Conservation (phyloP, 2,329 filamentous ascomycete genomes). For the Aspergillus neotritici region DNA sequence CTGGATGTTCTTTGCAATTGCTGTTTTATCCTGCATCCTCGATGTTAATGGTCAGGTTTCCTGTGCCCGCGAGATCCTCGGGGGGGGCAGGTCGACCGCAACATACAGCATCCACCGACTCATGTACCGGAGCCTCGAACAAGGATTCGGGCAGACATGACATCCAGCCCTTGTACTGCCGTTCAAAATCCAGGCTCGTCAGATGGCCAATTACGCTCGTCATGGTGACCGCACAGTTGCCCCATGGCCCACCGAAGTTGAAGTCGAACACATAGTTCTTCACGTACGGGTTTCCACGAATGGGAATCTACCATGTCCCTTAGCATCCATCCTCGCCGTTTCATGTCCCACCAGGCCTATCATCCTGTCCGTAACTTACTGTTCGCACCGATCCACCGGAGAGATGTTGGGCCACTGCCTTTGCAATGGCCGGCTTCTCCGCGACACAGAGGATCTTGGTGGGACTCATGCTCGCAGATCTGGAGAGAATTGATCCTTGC, state of each 20-base stretch:
- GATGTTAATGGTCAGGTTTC: constrained; percentile 11
- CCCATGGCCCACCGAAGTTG: constrained; percentile 76
- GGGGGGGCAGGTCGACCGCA: not conserved
- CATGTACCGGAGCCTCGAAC: constrained; percentile 73
- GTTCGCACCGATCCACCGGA: constrained; percentile 67
- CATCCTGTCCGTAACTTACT: constrained; percentile 46
- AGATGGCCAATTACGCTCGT: constrained; percentile 89
- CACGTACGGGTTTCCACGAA: constrained; percentile 65
- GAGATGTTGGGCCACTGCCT: constrained; percentile 84
- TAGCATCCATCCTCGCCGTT: constrained; percentile 11
- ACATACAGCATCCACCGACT: constrained; percentile 60
- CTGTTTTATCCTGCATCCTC: constrained; percentile 63
- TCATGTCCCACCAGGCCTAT: not conserved
- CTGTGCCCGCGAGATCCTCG: not conserved
- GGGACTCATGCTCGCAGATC: constrained; percentile 9
- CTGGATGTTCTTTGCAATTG: constrained; percentile 79
- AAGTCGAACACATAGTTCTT: constrained; percentile 95
- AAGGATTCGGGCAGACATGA: constrained; percentile 71
- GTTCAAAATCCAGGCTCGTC: constrained; percentile 69
- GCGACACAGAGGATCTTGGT: constrained; percentile 66
- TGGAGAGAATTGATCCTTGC: not conserved
- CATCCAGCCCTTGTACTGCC: constrained; percentile 70
- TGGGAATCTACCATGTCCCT: constrained; percentile 53
- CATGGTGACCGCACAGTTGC: constrained; percentile 80
- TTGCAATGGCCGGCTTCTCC: constrained; percentile 91